Base-by-base conservation (phyloP, 2,329 filamentous ascomycete species). In the Teratosphaeria epicoccoides region DNA sequence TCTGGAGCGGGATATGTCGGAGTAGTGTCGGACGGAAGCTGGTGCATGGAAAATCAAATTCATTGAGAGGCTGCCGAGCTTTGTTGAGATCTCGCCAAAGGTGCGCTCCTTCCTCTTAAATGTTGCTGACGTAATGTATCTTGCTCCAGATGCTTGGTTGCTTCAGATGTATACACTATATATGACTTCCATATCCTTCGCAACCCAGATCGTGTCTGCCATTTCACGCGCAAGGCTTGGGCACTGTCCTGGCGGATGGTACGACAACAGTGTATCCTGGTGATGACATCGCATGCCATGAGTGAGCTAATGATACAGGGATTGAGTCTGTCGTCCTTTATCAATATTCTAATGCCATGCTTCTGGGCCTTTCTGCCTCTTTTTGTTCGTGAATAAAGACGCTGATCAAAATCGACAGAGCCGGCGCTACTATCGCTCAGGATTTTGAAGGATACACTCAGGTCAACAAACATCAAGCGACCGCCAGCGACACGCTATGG, bases 1-100 rank as follows among this genome's bases (percentile, higher is more conserved):
- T 9, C 24, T 63, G 51, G 51, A 51, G 46, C 40, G 49, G 20
- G 53, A 50, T 6, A 53, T 62, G 28, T 40, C 37, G 5, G 46
- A 37, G 7, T 23, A 25, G 17, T 50, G 29, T 25, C 10, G 29
- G 22, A 40, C 14, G 33, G 33, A 40, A 4, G 33, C n/a, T 9
- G 17, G 6, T 40, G n/a, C 33, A 40, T 5, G 33, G 20, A 14
- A 40, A 20, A 20, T 9, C 33, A n/a, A 37, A 14, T 6, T 37
- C 28, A 29, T 10, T 29, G 28, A 29, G 11, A 29, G 28, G 14
- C 9, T 29, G 28, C 10, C 10, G 14, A 29, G 28, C 3, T 14
- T 20, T 40, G 33, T 6, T 20, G 33, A 17, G 20, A 40, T 20
- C 33, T 40, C n/a, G 33, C 33, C 20, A 17, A n/a, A 40, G 33